phyloP scores from a whole-genome alignment of 1,284 basidiomycete species.

The Heimioporus retisporus region DNA sequence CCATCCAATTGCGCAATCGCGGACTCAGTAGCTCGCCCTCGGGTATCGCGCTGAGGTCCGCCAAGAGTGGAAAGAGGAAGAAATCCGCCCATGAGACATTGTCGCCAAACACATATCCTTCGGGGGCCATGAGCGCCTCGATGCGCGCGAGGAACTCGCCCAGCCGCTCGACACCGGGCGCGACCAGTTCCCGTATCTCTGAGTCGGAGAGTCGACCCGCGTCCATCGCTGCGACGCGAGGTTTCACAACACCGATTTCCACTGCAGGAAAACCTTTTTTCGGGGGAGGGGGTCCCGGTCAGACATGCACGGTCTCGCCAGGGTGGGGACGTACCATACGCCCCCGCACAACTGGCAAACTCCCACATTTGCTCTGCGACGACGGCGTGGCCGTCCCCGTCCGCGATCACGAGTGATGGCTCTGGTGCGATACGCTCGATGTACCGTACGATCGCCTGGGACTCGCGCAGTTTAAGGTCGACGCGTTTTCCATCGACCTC shows the following conservation, averaged over 20 bases:
- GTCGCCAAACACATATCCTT: slow-evolving; percentile 41
- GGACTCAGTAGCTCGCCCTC: slow-evolving; percentile 36
- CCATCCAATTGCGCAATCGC: slow-evolving; percentile 39
- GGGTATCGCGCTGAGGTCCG: slow-evolving; percentile 40
- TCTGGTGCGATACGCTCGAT: slow-evolving; percentile 40
- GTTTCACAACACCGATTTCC: slow-evolving; percentile 44
- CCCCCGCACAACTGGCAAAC: slow-evolving; percentile 37
- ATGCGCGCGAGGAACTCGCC: slow-evolving; percentile 25
- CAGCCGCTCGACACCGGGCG: slow-evolving; percentile 30
- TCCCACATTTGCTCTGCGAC: slow-evolving; percentile 46
- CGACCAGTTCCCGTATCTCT: slow-evolving; percentile 31
- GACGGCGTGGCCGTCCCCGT: slow-evolving; percentile 32
- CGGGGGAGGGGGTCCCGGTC: background rate
- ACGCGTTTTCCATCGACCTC: slow-evolving; percentile 31
- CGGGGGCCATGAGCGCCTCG: slow-evolving; percentile 37
- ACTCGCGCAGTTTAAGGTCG: slow-evolving; percentile 41
- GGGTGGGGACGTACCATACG: slow-evolving; percentile 31
- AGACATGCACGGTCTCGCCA: background rate
- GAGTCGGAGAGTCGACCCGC: slow-evolving; percentile 34
- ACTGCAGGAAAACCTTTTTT: slow-evolving; percentile 38
- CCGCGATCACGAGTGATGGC: slow-evolving; percentile 31
- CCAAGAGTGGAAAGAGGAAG: slow-evolving; percentile 44
- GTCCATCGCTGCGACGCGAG: slow-evolving; percentile 40
- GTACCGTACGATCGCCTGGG: slow-evolving; percentile 39
- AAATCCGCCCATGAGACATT: slow-evolving; percentile 43